Conservation (phyloP, 139 green algal species). For the Deuterostichococcus epilithicus region DNA sequence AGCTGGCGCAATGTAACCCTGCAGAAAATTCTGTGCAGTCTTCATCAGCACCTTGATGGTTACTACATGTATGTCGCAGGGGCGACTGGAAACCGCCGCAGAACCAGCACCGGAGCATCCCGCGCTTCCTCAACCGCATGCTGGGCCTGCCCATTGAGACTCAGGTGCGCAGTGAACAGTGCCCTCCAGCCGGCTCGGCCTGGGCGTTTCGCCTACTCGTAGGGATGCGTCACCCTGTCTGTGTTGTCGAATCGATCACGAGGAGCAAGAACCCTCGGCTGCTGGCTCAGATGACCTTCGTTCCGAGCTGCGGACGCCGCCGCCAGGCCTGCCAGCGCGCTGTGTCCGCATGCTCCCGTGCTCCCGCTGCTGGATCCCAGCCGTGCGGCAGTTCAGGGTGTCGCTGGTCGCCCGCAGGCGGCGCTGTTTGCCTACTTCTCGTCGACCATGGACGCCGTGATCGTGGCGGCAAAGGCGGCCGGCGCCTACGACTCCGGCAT, state of each 20-base stretch:
- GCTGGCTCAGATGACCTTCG: no score
- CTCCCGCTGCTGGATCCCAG: no score
- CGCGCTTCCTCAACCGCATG: constrained; percentile 70
- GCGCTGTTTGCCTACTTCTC: constrained; percentile 29
- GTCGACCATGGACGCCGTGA: constrained; percentile 40
- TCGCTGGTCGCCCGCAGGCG: not conserved
- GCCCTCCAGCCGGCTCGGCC: no score
- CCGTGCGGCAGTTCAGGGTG: constrained; percentile 52
- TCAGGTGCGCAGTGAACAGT: no score
- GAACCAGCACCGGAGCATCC: not conserved
- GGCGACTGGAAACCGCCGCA: not conserved
- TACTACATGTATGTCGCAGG: not conserved
- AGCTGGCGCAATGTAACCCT: not conserved
- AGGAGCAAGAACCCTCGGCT: no score
- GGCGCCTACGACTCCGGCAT: constrained; percentile 48
- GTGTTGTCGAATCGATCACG: no score
- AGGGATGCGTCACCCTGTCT: no score
- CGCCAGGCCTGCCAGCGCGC: no score
- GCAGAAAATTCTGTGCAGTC: not conserved
- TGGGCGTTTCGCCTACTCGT: no score
- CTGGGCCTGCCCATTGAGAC: constrained; percentile 59
- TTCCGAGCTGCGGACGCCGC: no score
- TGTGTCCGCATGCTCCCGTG: no score
- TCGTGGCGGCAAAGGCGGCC: constrained; percentile 36
- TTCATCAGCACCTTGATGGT: constrained; percentile 3